These are phyloP conservation scores for Microbotryum silenes-acaulis DNA, from an alignment of 1,284 basidiomycete genomes.

Conservation along the genomic window DNA sequence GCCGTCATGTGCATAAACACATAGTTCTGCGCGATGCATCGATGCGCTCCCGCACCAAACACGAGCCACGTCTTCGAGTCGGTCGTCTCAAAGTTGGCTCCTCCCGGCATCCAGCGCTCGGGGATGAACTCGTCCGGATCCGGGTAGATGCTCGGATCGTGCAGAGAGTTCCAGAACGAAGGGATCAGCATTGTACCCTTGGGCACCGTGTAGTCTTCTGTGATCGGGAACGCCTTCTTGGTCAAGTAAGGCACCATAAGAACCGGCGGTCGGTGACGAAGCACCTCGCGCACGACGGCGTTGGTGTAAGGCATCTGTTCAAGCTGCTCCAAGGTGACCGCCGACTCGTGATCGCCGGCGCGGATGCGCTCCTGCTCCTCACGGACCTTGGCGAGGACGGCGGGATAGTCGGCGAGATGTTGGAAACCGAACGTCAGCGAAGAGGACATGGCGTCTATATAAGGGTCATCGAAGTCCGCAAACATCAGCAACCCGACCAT, in stretches of 20 bases:
- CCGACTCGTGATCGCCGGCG: slow-evolving; percentile 65
- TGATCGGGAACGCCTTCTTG: slow-evolving; percentile 83
- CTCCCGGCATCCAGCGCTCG: slow-evolving; percentile 85
- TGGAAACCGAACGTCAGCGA: slow-evolving; percentile 85
- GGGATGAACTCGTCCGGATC: slow-evolving; percentile 76
- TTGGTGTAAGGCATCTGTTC: slow-evolving; percentile 89
- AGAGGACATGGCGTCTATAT: slow-evolving; percentile 78
- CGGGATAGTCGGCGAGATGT: slow-evolving; percentile 86
- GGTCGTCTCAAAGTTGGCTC: slow-evolving; percentile 51
- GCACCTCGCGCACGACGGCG: slow-evolving; percentile 84
- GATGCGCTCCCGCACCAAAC: slow-evolving; percentile 87
- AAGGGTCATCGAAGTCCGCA: background rate
- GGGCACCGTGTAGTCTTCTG: slow-evolving; percentile 82
- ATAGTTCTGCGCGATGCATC: slow-evolving; percentile 68
- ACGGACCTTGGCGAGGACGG: slow-evolving; percentile 77
- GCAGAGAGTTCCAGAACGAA: slow-evolving; percentile 82
- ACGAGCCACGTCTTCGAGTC: slow-evolving; percentile 95
- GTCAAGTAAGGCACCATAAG: slow-evolving; percentile 83
- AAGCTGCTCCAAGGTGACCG: slow-evolving; percentile 80
- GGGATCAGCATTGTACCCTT: slow-evolving; percentile 91
- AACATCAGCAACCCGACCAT: background rate
- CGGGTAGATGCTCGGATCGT: slow-evolving; percentile 81
- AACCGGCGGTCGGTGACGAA: slow-evolving; percentile 50
- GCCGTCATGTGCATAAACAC: slow-evolving; percentile 85
- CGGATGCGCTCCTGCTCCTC: slow-evolving; percentile 85